Evolutionary conservation across 2,329 filamentous ascomycete species (phyloP).

Genomic region (Fusarium dimerum): DNA sequence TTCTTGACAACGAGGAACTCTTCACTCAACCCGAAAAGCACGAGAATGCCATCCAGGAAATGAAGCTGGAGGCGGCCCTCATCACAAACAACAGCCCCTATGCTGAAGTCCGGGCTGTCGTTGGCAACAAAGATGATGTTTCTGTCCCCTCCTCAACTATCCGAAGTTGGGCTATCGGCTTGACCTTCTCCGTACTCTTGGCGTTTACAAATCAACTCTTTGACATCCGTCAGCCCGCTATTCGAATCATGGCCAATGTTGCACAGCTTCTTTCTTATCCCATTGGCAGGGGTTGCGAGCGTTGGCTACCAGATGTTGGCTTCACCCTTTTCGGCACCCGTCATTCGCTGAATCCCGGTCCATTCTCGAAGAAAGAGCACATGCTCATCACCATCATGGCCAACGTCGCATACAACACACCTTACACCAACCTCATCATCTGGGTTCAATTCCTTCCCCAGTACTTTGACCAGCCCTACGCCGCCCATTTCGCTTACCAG

Average conservation of each 20-base stretch:
- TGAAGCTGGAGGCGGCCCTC: conserved; percentile 56
- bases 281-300: conserved; percentile 52
- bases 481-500: conserved; percentile 54
- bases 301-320: conserved; percentile 50
- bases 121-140: conserved; percentile 56
- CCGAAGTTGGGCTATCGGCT: conserved; percentile 54
- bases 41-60: conserved; percentile 50
- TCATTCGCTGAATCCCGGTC: conserved; percentile 55
- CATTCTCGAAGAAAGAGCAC: conserved; percentile 62
- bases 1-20: conserved; percentile 46
- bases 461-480: conserved; percentile 57
- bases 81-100: conserved; percentile 59
- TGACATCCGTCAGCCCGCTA: conserved; percentile 56
- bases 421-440: conserved; percentile 57
- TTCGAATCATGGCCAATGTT: conserved; percentile 56
- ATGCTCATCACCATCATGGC: conserved; percentile 64
- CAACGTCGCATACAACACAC: conserved; percentile 55
- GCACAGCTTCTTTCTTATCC: conserved; percentile 59
- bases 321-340: conserved; percentile 48
- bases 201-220: conserved; percentile 60
- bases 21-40: conserved; percentile 48
- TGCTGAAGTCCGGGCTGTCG: conserved; percentile 57
- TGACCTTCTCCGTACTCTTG: conserved; percentile 50
- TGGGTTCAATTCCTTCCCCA: conserved; percentile 54
- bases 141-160: conserved; percentile 53